Evolutionary conservation across 2,329 filamentous ascomycete species (phyloP).

Genomic region (Whalleya microplaca): DNA sequence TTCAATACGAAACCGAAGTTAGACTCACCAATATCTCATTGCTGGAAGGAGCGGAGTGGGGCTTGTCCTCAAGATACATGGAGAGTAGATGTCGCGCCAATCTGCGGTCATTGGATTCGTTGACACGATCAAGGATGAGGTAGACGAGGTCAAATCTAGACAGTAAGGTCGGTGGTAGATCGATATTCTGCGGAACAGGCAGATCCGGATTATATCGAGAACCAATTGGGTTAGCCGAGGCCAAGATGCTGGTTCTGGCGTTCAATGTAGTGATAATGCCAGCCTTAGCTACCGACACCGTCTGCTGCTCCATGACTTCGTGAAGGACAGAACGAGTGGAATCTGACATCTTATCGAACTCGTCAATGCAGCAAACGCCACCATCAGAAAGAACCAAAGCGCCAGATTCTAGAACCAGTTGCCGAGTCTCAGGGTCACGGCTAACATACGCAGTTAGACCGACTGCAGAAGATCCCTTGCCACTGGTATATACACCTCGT

Average conservation of each 20-base stretch:
- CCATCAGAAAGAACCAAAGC: constrained; percentile 80
- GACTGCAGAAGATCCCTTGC: constrained; percentile 79
- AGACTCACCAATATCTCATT: constrained; percentile 78
- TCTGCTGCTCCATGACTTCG: constrained; percentile 89
- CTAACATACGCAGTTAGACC: constrained; percentile 83
- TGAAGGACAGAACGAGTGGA: constrained; percentile 78
- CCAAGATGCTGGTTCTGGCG: constrained; percentile 91
- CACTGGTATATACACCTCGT: constrained; percentile 80
- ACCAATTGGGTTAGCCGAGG: constrained; percentile 96
- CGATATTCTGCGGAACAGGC: constrained; percentile 96
- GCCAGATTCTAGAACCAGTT: constrained; percentile 80
- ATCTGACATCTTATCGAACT: constrained; percentile 87
- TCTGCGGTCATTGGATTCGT: constrained; percentile 86
- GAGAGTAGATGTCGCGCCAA: constrained; percentile 90
- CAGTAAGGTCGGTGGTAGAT: constrained; percentile 90
- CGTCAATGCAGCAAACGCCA: constrained; percentile 82
- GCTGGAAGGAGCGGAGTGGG: constrained; percentile 75
- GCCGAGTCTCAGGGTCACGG: constrained; percentile 77
- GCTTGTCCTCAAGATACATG: constrained; percentile 95
- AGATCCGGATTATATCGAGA: constrained; percentile 97
- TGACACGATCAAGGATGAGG: constrained; percentile 89
- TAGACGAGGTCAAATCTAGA: constrained; percentile 98
- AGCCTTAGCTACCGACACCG: constrained; percentile 83
- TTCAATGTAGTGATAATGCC: constrained; percentile 97
- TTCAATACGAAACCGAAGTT: background rate